phyloP scores from a whole-genome alignment of 352 stramenopile species.

The Pythium diclinum region DNA sequence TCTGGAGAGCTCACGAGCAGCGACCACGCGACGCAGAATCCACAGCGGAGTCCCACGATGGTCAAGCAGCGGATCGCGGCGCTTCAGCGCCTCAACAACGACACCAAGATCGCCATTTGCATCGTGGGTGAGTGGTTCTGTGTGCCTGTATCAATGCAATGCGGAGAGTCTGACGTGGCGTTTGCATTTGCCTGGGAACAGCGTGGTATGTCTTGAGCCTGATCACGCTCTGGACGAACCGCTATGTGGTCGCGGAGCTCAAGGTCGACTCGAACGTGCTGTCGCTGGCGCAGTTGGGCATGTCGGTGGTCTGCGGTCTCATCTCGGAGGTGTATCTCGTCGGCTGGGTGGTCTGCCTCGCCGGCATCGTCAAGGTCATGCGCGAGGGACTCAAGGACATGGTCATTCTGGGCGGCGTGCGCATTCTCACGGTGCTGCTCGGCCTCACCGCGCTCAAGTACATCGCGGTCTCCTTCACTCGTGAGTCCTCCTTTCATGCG shows the following conservation, averaged over 20 bases:
- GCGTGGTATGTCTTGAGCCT: slow-evolving; percentile 81
- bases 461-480: slow-evolving; percentile 89
- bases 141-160: neutral
- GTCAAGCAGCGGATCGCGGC: slow-evolving; percentile 5
- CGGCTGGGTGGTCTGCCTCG: slow-evolving; percentile 57
- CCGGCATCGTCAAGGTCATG: slow-evolving; percentile 44
- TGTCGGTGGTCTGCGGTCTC: slow-evolving; percentile 73
- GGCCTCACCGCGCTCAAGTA: slow-evolving; percentile 90
- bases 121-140: slow-evolving; percentile 43
- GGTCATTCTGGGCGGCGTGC: slow-evolving; percentile 72
- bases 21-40: neutral
- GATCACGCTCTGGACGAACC: slow-evolving; percentile 81
- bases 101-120: slow-evolving; percentile 62
- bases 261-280: slow-evolving; percentile 75
- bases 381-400: slow-evolving; percentile 78
- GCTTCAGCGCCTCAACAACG: slow-evolving; percentile 22
- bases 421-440: slow-evolving; percentile 86
- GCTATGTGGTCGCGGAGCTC: slow-evolving; percentile 74
- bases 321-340: slow-evolving; percentile 70
- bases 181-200: slow-evolving; percentile 19
- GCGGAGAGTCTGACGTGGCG: neutral
- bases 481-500: slow-evolving; percentile 35
- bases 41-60: slow-evolving; percentile 6
- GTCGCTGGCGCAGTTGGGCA: slow-evolving; percentile 71
- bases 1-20: neutral